These are phyloP conservation scores for Gymnopilus junonius DNA, from an alignment of 768 basidiomycete genomes.

Conservation along the genomic window DNA sequence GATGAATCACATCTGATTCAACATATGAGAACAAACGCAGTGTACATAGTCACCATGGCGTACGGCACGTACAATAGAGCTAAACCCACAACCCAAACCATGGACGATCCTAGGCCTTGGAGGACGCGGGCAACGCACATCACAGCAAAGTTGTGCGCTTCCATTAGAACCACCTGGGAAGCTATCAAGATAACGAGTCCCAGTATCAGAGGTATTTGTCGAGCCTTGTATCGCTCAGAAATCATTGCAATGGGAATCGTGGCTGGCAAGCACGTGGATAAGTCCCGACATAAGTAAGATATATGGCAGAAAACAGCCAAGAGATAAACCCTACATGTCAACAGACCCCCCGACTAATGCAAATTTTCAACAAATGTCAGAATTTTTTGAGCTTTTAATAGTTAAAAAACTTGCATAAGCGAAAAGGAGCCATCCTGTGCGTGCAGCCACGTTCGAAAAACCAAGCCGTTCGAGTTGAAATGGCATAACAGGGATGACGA, in stretches of 20 bases:
- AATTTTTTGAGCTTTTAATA: neutral
- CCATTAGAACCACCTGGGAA: constrained; percentile 66
- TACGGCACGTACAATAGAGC: constrained; percentile 51
- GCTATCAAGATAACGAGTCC: constrained; percentile 55
- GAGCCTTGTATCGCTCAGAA: constrained; percentile 52
- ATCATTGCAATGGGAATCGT: constrained; percentile 62
- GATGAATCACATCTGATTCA: constrained; percentile 55
- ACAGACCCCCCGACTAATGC: constrained; percentile 57
- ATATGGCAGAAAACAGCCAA: neutral
- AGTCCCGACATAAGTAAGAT: too few relatives aligned
- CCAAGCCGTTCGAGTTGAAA: constrained; percentile 59
- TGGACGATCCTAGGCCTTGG: constrained; percentile 63
- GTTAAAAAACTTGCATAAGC: constrained; percentile 48
- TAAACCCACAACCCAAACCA: constrained; percentile 66
- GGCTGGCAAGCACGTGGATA: constrained; percentile 31
- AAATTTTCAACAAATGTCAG: neutral
- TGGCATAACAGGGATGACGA: constrained; percentile 66
- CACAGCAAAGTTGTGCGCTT: constrained; percentile 56
- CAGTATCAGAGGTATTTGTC: constrained; percentile 51
- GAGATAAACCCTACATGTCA: constrained; percentile 44
- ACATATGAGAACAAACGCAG: neutral
- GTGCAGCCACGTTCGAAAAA: constrained; percentile 49
- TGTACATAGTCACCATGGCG: neutral
- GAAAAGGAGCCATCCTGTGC: constrained; percentile 64
- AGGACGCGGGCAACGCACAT: constrained; percentile 64